Conservation (phyloP, 2,329 filamentous ascomycete genomes). For the Pseudocercospora fijiensis region DNA sequence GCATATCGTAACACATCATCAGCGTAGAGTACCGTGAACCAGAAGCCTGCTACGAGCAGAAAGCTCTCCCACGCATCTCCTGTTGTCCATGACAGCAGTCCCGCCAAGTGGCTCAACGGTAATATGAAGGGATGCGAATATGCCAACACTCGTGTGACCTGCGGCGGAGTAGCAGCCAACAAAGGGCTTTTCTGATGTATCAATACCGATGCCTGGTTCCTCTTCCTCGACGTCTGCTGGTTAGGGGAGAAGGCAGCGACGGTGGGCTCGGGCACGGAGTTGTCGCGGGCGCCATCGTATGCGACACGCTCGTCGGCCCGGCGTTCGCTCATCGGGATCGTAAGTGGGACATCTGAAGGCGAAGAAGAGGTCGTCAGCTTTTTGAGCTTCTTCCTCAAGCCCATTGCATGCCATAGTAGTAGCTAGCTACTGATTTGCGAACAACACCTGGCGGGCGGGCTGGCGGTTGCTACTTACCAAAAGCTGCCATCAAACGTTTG, state of each 20-base stretch:
- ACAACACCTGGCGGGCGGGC: background rate
- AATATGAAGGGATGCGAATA: constrained; percentile 95
- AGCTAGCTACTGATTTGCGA: background rate
- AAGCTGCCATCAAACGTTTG: constrained; percentile 7
- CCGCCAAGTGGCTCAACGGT: constrained; percentile 80
- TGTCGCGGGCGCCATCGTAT: constrained; percentile 23
- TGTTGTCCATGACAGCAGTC: constrained; percentile 89
- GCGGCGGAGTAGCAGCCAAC: constrained; percentile 86
- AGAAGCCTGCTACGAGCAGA: constrained; percentile 78
- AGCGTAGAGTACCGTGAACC: constrained; percentile 82
- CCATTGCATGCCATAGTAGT: background rate
- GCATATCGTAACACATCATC: constrained; percentile 77
- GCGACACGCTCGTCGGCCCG: constrained; percentile 17
- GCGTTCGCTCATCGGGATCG: constrained; percentile 26
- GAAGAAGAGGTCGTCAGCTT: background rate
- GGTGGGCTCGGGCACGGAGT: constrained; percentile 58
- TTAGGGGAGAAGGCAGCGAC: constrained; percentile 88
- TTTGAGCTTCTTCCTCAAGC: background rate
- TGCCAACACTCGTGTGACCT: constrained; percentile 88
- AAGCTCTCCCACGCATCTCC: constrained; percentile 97
- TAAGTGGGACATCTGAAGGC: constrained; percentile 27
- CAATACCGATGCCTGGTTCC: constrained; percentile 57
- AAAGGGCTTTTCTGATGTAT: constrained; percentile 96
- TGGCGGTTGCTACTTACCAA: constrained; percentile 1
- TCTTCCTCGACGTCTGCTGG: constrained; percentile 54